Percentiles rank a stretch among this genome's conserved stretches.
phyloP scores from a whole-genome alignment of 2,329 filamentous ascomycete genomes.

The Grosmannia clavigera region DNA sequence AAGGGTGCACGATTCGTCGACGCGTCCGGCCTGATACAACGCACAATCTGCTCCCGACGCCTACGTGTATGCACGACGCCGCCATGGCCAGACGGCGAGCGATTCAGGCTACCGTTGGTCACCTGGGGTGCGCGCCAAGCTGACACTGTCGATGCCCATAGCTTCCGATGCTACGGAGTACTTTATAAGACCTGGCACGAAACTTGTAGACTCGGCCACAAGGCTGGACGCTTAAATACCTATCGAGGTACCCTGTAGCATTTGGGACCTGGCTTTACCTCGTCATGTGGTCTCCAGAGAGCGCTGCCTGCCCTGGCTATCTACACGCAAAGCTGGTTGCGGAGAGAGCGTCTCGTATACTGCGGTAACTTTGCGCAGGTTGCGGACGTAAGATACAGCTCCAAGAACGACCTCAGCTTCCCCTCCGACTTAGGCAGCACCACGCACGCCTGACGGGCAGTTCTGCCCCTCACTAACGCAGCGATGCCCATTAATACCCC shows the following conservation, averaged over 20 bases:
- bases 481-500: slow-evolving; percentile 4
- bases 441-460: neutral
- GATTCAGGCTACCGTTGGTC: neutral
- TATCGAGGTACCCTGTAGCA: too few species aligned
- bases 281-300: too few species aligned
- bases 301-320: too few species aligned
- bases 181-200: neutral
- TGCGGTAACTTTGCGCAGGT: neutral
- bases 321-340: too few species aligned
- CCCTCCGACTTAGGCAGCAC: neutral
- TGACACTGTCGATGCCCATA: neutral
- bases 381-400: neutral
- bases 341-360: neutral
- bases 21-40: neutral
- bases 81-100: neutral
- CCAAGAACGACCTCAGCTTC: neutral
- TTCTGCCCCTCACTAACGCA: slow-evolving; percentile 2
- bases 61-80: neutral
- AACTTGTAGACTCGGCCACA: neutral
- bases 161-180: neutral
- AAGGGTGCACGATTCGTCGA: neutral
- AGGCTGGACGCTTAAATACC: neutral
- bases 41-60: neutral
- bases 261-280: too few species aligned
- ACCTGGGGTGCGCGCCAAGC: neutral